Evolutionary conservation across 371 early-diverging fungal species (phyloP).

Genomic region (Actinomucor elegans): DNA sequence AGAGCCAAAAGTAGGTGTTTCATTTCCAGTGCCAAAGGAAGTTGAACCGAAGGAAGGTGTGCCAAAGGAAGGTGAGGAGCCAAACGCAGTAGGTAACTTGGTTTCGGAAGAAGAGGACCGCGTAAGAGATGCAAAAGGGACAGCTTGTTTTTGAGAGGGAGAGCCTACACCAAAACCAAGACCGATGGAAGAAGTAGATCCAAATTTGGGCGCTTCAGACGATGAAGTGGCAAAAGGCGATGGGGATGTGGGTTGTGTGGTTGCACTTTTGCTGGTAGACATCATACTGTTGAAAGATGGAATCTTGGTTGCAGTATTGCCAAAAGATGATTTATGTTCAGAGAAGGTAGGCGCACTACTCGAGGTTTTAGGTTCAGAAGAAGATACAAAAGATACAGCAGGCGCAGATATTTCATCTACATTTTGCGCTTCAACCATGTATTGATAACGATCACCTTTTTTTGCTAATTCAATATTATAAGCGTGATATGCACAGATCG

Average conservation of each 20-base stretch:
- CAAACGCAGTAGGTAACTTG: neutral
- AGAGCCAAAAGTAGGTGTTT: neutral
- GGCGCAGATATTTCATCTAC: neutral
- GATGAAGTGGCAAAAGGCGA: neutral
- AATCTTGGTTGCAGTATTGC: neutral
- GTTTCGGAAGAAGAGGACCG: neutral
- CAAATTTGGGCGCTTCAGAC: neutral
- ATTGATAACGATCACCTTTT: neutral
- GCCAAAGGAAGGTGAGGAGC: neutral
- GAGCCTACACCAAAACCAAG: conserved; percentile 15
- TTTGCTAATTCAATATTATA: conserved; percentile 32
- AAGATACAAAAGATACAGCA: too few relatives aligned
- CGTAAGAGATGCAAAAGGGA: conserved; percentile 11
- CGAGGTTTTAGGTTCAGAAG: too few relatives aligned
- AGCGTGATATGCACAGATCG: conserved; percentile 40
- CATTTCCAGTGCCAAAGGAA: neutral
- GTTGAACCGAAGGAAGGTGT: neutral
- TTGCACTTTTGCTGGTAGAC: too few relatives aligned
- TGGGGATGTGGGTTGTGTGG: neutral
- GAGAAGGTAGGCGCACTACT: too few relatives aligned
- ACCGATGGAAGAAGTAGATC: conserved; percentile 5
- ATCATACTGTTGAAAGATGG: neutral
- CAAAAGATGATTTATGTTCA: conserved; percentile 2
- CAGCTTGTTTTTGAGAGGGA: neutral
- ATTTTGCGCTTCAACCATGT: conserved; percentile 7